These are phyloP conservation scores for Pythium brassicae DNA, from an alignment of 352 stramenopile genomes.

Conservation along the genomic window DNA sequence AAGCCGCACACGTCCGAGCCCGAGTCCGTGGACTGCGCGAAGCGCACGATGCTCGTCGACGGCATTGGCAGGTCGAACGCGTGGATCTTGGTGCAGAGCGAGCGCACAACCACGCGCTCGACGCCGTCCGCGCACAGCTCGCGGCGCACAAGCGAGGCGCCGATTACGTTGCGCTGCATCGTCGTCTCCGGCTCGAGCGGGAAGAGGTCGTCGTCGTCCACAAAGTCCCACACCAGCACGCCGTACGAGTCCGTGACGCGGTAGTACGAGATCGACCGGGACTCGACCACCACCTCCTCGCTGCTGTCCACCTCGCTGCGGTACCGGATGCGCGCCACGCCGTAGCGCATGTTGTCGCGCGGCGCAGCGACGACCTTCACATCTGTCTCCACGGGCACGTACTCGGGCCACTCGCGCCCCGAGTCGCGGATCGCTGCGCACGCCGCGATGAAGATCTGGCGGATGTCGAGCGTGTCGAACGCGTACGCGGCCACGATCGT, in stretches of 20 bases:
- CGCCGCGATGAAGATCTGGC: slow-evolving; percentile 33
- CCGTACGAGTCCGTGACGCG: slow-evolving; percentile 22
- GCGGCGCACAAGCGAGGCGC: slow-evolving; percentile 28
- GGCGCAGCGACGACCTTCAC: slow-evolving; percentile 32
- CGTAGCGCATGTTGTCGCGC: slow-evolving; percentile 38
- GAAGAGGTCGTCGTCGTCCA: slow-evolving; percentile 32
- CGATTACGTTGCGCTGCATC: slow-evolving; percentile 25
- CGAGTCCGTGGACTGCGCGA: slow-evolving; percentile 19
- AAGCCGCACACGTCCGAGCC: slow-evolving; percentile 32
- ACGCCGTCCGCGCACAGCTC: slow-evolving; percentile 43
- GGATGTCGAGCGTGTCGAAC: slow-evolving; percentile 45
- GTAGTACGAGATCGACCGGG: slow-evolving; percentile 22
- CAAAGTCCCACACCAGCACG: slow-evolving; percentile 30
- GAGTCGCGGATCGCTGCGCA: slow-evolving; percentile 36
- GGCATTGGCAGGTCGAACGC: slow-evolving; percentile 17
- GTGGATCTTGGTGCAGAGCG: slow-evolving; percentile 56
- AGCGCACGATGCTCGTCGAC: slow-evolving; percentile 18
- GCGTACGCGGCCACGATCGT: slow-evolving; percentile 44
- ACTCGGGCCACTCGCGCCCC: slow-evolving; percentile 41
- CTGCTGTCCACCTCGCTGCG: slow-evolving; percentile 14
- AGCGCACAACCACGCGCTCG: slow-evolving; percentile 48
- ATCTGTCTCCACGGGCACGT: slow-evolving; percentile 22
- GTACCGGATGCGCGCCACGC: slow-evolving; percentile 30
- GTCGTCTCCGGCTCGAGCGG: slow-evolving; percentile 17
- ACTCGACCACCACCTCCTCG: slow-evolving; percentile 28